Percentiles rank a stretch among this genome's conserved stretches.
phyloP scores from a whole-genome alignment of 306 rosid species.

The Cucurbita moschata region DNA sequence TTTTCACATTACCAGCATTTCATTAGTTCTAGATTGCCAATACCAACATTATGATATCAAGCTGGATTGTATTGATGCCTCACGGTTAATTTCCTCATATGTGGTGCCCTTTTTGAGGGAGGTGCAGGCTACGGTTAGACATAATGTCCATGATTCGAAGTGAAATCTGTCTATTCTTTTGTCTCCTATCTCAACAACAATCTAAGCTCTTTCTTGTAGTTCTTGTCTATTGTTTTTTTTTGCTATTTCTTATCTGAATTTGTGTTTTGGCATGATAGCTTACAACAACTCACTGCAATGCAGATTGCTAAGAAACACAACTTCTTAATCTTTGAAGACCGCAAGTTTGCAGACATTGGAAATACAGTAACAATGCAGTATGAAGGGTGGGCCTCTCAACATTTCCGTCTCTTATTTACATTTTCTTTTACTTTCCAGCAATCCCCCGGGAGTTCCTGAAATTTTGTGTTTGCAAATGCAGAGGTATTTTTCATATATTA shows the following conservation, averaged over 20 bases:
- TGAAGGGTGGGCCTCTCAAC: conserved; percentile 46
- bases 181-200: not conserved
- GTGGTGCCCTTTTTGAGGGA: not conserved
- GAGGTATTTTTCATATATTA: conserved; percentile 75
- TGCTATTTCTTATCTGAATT: not conserved
- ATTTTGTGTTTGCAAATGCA: conserved; percentile 14
- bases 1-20: not conserved
- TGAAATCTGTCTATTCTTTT: not conserved
- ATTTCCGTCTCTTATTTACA: not conserved
- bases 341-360: conserved; percentile 90
- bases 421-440: conserved; percentile 1
- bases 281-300: conserved; percentile 7
- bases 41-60: not conserved
- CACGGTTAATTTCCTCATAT: not conserved
- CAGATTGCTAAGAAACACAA: conserved; percentile 78
- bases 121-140: not conserved
- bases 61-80: too few relatives aligned
- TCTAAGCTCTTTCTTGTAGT: not conserved
- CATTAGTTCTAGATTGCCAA: not conserved
- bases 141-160: not conserved
- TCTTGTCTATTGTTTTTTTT: not conserved
- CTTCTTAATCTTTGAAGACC: conserved; percentile 89
- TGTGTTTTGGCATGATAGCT: not conserved
- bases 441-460: not conserved
- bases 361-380: conserved; percentile 92